These are phyloP conservation scores for Rhodotorula kratochvilovae DNA, from an alignment of 768 basidiomycete genomes.

Conservation along the genomic window DNA sequence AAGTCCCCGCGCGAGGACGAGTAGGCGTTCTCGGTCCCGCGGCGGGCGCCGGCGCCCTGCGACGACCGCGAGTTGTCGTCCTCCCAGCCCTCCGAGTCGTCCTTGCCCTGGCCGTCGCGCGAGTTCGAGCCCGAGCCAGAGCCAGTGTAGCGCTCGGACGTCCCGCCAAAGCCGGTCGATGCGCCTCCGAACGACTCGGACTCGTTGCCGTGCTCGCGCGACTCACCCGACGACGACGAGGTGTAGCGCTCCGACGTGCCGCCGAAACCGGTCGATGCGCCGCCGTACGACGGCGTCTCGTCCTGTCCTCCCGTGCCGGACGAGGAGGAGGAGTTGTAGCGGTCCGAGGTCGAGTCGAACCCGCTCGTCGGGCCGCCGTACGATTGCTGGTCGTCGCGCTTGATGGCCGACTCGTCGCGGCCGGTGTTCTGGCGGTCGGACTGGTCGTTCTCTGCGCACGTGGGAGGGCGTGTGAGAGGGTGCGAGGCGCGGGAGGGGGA, in stretches of 20 bases:
- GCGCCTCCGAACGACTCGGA: too few species aligned
- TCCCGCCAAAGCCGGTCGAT: too few species aligned
- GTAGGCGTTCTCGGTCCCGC: neutral
- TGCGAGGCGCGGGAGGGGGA: neutral
- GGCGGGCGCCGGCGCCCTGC: neutral
- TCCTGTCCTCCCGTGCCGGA: too few species aligned
- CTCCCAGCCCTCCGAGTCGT: neutral
- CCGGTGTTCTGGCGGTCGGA: too few species aligned
- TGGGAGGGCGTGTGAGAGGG: too few species aligned
- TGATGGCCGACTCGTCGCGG: neutral
- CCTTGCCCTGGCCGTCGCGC: neutral
- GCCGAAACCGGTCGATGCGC: neutral
- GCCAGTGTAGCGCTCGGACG: too few species aligned
- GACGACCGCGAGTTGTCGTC: neutral
- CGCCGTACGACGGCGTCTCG: neutral
- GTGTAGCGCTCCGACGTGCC: too few species aligned
- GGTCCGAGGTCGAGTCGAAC: constrained; percentile 2
- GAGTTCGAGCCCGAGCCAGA: too few species aligned
- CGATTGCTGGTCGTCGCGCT: neutral
- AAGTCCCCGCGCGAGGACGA: neutral
- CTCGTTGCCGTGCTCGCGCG: too few species aligned
- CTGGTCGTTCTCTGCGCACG: neutral
- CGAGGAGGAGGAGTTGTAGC: neutral
- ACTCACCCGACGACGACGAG: too few species aligned
- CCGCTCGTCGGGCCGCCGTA: constrained; percentile 5